These are phyloP conservation scores for Hericium alpestre DNA, from an alignment of 768 basidiomycete genomes.

Conservation along the genomic window DNA sequence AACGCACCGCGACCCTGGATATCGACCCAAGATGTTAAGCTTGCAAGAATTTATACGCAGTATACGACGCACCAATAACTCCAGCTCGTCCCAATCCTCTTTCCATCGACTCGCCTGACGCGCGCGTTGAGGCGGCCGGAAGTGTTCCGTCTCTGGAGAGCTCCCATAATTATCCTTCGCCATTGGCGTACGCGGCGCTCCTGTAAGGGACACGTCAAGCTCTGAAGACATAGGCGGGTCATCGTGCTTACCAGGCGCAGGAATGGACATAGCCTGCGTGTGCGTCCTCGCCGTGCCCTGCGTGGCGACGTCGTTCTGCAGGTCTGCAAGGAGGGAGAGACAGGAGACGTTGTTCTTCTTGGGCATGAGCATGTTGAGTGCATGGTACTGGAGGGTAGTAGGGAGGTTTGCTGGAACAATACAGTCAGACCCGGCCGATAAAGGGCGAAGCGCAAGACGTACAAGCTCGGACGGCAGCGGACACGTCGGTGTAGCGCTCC, in stretches of 20 bases:
- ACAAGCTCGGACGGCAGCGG: slow-evolving; percentile 51
- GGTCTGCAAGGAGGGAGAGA: slow-evolving; percentile 44
- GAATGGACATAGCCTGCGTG: too few relatives aligned
- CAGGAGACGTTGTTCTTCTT: slow-evolving; percentile 50
- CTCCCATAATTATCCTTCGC: slow-evolving; percentile 28
- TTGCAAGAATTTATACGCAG: not conserved
- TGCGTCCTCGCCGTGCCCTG: too few relatives aligned
- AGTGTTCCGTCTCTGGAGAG: slow-evolving; percentile 63
- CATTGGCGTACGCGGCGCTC: slow-evolving; percentile 36
- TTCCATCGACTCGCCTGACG: slow-evolving; percentile 74
- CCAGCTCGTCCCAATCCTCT: slow-evolving; percentile 90
- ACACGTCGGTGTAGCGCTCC: slow-evolving; percentile 38
- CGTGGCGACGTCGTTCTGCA: slow-evolving; percentile 15
- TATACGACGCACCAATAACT: slow-evolving; percentile 47
- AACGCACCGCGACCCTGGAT: slow-evolving; percentile 78
- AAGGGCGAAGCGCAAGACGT: slow-evolving; percentile 13
- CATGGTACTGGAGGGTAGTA: slow-evolving; percentile 37
- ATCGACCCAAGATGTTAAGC: not conserved
- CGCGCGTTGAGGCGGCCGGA: slow-evolving; percentile 29
- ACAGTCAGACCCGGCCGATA: not conserved
- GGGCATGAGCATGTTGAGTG: slow-evolving; percentile 47
- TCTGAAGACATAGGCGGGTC: too few relatives aligned
- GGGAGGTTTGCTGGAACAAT: slow-evolving; percentile 39
- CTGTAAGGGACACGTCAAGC: too few relatives aligned
- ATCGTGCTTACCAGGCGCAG: too few relatives aligned